Base-by-base conservation (phyloP, 176 grass and related monocot species). In the Phragmites australis region DNA sequence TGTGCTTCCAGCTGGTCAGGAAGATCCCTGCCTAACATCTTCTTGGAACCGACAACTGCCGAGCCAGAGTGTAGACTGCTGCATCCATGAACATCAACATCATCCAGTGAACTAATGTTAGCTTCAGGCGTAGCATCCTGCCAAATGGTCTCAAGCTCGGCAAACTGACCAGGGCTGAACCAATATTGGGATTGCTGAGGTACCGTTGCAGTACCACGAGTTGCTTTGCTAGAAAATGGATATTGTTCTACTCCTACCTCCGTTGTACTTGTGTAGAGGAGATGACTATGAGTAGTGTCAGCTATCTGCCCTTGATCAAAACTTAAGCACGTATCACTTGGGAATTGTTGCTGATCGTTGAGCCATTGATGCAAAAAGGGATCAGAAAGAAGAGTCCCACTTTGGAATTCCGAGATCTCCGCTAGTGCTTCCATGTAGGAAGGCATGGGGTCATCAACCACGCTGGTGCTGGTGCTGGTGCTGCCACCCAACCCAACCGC, bases 1-100 rank as follows among this genome's bases (percentile, higher is more conserved):
- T 99, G 86, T 12, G 60, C 87, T 73, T 89, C 88, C 48, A 99
- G 65, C 61, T 81, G 92, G 50, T 99, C 96, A 32, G 96, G 93
- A 52, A 99, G 88, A 59, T 95, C 96, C 82, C 89, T 95, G 84
- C 87, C 92, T 54, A 93, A 31, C 10, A 79, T 49, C 71, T 79
- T 92, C 70, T 77, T 91, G 56, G 67, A 84, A 59, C 21, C 32
- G 81, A 29, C 40, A 87, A 37, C 63, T n/a, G 81, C 58, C 44
- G 50, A 53, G 54, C n/a, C 75, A 49, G 81, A 80, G 32, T 70
- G 85, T 53, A 52, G 68, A 70, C 53, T 59, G 79, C 65, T 93
- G n/a, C 49, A 68, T 21, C 49, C 75, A 79, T 50, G 65, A 74
- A 57, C 68, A 87, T 73, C 77, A 75, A 55, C 62, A 79, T 72